Evolutionary conservation across 2,329 filamentous ascomycete genomes (phyloP).

Genomic region (Helicocarpus griseus): DNA sequence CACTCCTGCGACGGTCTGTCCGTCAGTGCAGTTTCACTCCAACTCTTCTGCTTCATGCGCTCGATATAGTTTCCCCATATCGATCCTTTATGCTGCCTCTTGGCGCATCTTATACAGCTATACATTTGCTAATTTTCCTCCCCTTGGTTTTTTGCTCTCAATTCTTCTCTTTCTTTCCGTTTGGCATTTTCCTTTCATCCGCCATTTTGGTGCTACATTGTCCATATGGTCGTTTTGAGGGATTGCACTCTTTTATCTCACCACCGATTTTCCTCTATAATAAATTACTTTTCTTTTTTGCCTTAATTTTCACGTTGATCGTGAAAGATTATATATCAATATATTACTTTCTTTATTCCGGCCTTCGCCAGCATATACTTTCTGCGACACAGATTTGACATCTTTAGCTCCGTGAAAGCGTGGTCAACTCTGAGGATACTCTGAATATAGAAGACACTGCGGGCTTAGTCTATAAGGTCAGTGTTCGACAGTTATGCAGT

Average conservation of each 20-base stretch:
- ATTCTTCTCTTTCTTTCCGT: slow-evolving; percentile 11
- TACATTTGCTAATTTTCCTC: slow-evolving; percentile 2
- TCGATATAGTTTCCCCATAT: slow-evolving; percentile 11
- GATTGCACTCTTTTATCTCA: slow-evolving; percentile 14
- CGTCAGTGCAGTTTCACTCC: slow-evolving; percentile 13
- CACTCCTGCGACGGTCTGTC: slow-evolving; percentile 6
- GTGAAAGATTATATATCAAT: slow-evolving; percentile 10
- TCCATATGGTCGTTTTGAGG: slow-evolving; percentile 10
- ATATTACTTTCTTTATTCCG: slow-evolving; percentile 1
- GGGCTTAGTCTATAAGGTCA: neutral
- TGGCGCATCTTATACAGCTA: slow-evolving; percentile 9
- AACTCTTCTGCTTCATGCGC: slow-evolving; percentile 17
- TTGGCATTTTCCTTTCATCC: slow-evolving; percentile 5
- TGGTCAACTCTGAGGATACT: neutral
- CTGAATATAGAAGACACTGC: neutral
- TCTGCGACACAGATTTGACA: neutral
- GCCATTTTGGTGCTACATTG: slow-evolving; percentile 7
- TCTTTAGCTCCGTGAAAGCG: neutral
- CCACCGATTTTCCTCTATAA: slow-evolving; percentile 9
- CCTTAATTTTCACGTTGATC: slow-evolving; percentile 15
- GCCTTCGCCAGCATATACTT: slow-evolving; percentile 2
- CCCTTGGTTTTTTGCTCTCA: slow-evolving; percentile 5
- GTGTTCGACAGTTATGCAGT: slow-evolving; percentile 5
- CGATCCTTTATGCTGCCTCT: slow-evolving; percentile 6
- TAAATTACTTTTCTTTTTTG: slow-evolving; percentile 2